Conservation (phyloP, 2,329 filamentous ascomycete species). For the Colletotrichum chlorophyti region DNA sequence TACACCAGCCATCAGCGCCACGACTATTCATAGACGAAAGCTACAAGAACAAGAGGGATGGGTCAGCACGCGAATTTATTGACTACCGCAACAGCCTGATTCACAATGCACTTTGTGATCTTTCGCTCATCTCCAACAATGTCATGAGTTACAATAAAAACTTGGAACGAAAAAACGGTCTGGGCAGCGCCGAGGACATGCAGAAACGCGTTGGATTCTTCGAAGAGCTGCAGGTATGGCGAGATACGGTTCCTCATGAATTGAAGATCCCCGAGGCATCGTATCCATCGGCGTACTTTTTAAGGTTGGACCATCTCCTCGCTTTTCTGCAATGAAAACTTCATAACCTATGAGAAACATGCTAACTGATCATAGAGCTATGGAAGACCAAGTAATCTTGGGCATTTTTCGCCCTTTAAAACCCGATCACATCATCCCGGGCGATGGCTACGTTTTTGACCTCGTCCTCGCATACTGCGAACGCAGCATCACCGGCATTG, state of each 20-base stretch:
- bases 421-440: not conserved
- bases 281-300: not conserved
- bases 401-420: not conserved
- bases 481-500: constrained; percentile 2
- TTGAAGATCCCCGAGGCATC: not conserved
- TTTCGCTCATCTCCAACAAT: not conserved
- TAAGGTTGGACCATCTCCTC: not conserved
- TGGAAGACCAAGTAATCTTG: not conserved
- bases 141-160: not conserved
- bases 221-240: not conserved
- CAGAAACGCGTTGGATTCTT: not conserved
- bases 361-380: not conserved
- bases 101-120: not conserved
- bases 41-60: too few species aligned
- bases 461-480: constrained; percentile 22
- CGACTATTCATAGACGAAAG: not conserved
- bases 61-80: too few species aligned
- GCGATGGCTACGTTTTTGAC: not conserved
- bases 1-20: not conserved
- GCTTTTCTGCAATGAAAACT: not conserved
- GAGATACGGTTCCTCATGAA: not conserved
- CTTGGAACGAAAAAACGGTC: not conserved
- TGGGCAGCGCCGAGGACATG: not conserved
- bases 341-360: too few species aligned
- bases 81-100: not conserved